phyloP scores from a whole-genome alignment of 2,329 filamentous ascomycete genomes.

The Sporothrix brasiliensis region DNA sequence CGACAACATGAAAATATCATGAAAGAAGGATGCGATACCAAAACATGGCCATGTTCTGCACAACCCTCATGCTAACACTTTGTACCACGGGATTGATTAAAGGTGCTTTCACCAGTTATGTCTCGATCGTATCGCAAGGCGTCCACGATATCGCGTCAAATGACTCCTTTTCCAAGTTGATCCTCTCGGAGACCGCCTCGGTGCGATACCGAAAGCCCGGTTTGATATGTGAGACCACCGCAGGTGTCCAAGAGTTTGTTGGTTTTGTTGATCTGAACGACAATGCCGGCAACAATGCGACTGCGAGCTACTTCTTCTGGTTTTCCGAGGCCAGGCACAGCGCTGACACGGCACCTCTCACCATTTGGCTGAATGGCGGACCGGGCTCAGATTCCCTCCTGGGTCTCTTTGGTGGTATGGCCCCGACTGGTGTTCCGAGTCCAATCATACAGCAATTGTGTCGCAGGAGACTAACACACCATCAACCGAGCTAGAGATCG shows the following conservation, averaged over 20 bases:
- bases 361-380: constrained; percentile 38
- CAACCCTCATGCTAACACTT: too few species aligned
- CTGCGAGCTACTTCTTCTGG: constrained; percentile 67
- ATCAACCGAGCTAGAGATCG: constrained; percentile 31
- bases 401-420: constrained; percentile 30
- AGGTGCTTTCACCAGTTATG: neutral
- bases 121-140: neutral
- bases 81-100: neutral
- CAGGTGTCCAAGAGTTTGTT: constrained; percentile 57
- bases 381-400: constrained; percentile 33
- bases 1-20: too few species aligned
- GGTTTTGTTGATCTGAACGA: constrained; percentile 58
- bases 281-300: constrained; percentile 38
- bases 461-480: neutral
- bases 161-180: neutral
- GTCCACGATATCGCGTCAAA: neutral
- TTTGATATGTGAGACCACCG: constrained; percentile 58
- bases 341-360: constrained; percentile 35
- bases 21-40: too few species aligned
- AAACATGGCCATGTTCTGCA: too few species aligned
- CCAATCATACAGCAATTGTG: too few species aligned
- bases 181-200: neutral
- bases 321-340: constrained; percentile 49
- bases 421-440: too few species aligned
- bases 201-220: neutral